A percentile compares a stretch with the other conserved stretches of the same genome.
phyloP scores from a whole-genome alignment of 2,329 filamentous ascomycete genomes.

The Lasiodiplodia sp. region DNA sequence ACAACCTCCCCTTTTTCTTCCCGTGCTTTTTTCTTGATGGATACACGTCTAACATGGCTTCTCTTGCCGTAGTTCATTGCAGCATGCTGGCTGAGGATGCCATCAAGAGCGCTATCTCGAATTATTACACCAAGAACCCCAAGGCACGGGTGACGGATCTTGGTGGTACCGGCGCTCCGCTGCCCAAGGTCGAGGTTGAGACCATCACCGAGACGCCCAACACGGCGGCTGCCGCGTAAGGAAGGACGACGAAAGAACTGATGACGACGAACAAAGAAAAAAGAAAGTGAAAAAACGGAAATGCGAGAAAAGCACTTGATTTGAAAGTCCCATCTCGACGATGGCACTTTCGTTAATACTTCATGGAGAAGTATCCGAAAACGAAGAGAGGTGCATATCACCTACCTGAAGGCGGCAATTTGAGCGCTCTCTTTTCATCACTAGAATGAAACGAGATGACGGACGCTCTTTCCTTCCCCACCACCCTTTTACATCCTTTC shows the following conservation, averaged over 20 bases:
- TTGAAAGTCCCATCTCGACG: slow-evolving; percentile 5
- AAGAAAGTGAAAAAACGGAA: not conserved
- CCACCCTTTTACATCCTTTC: not conserved
- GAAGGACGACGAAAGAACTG: not conserved
- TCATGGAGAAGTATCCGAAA: not conserved
- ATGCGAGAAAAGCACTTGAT: not conserved
- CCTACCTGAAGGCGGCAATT: slow-evolving; percentile 3
- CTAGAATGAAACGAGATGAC: not conserved
- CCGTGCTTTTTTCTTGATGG: not conserved
- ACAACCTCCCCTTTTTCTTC: not conserved
- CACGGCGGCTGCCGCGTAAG: slow-evolving; percentile 21
- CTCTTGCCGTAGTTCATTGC: slow-evolving; percentile 72
- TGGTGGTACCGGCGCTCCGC: slow-evolving; percentile 73
- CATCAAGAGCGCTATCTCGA: slow-evolving; percentile 88
- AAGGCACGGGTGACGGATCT: slow-evolving; percentile 76
- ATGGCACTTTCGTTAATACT: slow-evolving; percentile 8
- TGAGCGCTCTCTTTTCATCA: slow-evolving; percentile 7
- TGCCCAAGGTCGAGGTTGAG: slow-evolving; percentile 71
- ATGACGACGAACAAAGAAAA: not conserved
- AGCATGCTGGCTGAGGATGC: slow-evolving; percentile 92
- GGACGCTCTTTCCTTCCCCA: not conserved
- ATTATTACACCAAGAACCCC: slow-evolving; percentile 92
- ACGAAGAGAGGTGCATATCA: not conserved
- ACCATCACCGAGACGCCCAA: slow-evolving; percentile 50
- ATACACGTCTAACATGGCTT: not conserved